phyloP scores from a whole-genome alignment of 352 stramenopile species.

The Pythium graminicola region DNA sequence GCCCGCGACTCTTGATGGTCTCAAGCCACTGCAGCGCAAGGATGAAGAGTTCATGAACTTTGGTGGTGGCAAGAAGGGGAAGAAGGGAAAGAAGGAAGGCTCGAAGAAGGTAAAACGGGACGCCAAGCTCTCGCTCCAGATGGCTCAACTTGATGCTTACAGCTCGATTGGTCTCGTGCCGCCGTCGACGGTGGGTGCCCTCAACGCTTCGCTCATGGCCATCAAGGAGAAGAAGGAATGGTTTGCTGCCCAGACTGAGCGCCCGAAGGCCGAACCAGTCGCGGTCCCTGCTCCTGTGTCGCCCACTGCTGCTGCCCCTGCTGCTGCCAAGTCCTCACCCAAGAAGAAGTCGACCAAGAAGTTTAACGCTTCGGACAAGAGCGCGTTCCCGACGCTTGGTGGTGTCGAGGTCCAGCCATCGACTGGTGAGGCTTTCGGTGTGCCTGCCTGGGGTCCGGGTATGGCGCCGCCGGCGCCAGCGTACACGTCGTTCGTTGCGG shows the following conservation, averaged over 20 bases:
- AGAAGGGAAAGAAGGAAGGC: slow-evolving; percentile 34
- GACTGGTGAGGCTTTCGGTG: slow-evolving; percentile 14
- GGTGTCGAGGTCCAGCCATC: slow-evolving; percentile 33
- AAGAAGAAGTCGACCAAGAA: slow-evolving; percentile 76
- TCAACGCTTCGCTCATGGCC: slow-evolving; percentile 86
- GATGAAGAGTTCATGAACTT: slow-evolving; percentile 82
- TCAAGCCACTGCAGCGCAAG: slow-evolving; percentile 88
- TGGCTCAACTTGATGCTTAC: slow-evolving; percentile 87
- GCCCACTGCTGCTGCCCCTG: slow-evolving; percentile 8
- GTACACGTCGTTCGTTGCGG: slow-evolving; percentile 25
- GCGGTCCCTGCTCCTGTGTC: slow-evolving; percentile 21
- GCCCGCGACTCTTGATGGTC: slow-evolving; percentile 85
- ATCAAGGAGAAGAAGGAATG: slow-evolving; percentile 95
- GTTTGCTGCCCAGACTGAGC: slow-evolving; percentile 67
- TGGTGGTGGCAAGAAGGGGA: slow-evolving; percentile 59
- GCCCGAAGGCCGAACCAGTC: slow-evolving; percentile 21
- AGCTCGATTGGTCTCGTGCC: slow-evolving; percentile 88
- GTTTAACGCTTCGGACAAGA: slow-evolving; percentile 73
- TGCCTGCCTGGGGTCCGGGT: slow-evolving; percentile 46
- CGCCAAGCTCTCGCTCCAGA: slow-evolving; percentile 66
- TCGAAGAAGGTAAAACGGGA: slow-evolving; percentile 77
- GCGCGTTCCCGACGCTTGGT: slow-evolving; percentile 75
- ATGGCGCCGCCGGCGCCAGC: slow-evolving; percentile 33
- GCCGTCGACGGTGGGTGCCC: slow-evolving; percentile 73
- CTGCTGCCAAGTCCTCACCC: slow-evolving; percentile 33